Base-by-base conservation (phyloP, 441 rosid species). In the Francoa sonchifolia region DNA sequence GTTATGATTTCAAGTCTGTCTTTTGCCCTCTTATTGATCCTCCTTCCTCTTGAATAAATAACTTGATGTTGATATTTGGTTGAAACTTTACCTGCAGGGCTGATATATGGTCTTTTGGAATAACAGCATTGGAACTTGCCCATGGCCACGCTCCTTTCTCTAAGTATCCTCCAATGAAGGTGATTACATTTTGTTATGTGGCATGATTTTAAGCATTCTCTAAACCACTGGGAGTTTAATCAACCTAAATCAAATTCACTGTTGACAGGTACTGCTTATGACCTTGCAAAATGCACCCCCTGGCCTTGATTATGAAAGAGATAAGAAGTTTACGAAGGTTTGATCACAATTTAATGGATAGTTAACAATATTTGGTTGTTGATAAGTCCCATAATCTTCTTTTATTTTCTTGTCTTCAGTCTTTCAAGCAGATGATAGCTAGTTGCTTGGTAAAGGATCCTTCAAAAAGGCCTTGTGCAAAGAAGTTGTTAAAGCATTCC, bases 261-360 rank as follows among this genome's bases (percentile, higher is more conserved):
- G 40, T 64, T 60, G 29, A 18, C 67, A 90, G 99, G 99, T 90
- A 57, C 70, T 90, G 59, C 94, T 90, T 33, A 90, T 90, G 99
- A 90, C 99, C 44, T 68, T 90, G 81, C 98, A 90, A 80, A 90
- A 82, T 70, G 95, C 98, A 51, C 98, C 98, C 12, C 98, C 98
- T 19, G 71, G 96, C 41, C 74, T 86, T 55, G 95, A 90, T 63
- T 86, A 86, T 27, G 96, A 90, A 64, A 73, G 96, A 57, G 96
- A 90, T 52, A 76, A 54, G 67, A 90, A 90, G 62, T 90, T 86
- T 55, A 82, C 99, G 6, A 90, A 81, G 90, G 99, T 86, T 58
- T 31, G 39, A 26, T 58, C 39, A 44, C 1, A 21, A 21, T 14
- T n/a, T n/a, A n/a, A n/a, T n/a, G n/a, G n/a, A 23, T 15, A 21